Conservation (phyloP, 352 stramenopile species). For the Globisporangium barbulae region DNA sequence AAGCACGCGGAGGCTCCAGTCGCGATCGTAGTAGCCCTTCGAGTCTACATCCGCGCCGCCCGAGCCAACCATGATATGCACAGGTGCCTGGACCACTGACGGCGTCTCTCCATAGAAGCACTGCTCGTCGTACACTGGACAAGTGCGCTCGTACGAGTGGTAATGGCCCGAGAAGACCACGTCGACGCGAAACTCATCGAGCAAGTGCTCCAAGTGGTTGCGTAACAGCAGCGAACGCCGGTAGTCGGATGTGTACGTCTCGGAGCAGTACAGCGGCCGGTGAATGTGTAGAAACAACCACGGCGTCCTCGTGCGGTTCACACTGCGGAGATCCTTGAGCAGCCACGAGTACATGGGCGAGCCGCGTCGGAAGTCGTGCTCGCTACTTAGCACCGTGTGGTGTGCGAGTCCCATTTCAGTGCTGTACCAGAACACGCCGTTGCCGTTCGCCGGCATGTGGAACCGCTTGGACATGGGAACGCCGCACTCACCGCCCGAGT, state of each 20-base stretch:
- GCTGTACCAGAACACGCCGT: constrained; percentile 63
- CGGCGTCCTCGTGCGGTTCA: constrained; percentile 48
- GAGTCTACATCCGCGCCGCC: constrained; percentile 36
- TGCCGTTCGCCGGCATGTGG: constrained; percentile 62
- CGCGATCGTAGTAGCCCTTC: constrained; percentile 27
- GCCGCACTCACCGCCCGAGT: constrained; percentile 84
- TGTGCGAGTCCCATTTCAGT: constrained; percentile 49
- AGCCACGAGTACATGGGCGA: constrained; percentile 53
- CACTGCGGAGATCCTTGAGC: constrained; percentile 38
- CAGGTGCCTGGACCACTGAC: constrained; percentile 34
- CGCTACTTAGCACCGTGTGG: constrained; percentile 46
- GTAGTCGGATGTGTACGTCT: constrained; percentile 36
- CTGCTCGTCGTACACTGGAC: constrained; percentile 45
- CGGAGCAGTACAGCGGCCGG: constrained; percentile 56
- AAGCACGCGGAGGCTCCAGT: constrained; percentile 13
- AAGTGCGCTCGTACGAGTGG: constrained; percentile 64
- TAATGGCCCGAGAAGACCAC: constrained; percentile 59
- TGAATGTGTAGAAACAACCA: constrained; percentile 67
- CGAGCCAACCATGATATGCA: constrained; percentile 56
- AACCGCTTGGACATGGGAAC: constrained; percentile 74
- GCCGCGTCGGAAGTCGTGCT: constrained; percentile 48
- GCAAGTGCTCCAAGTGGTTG: constrained; percentile 39
- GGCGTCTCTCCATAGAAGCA: constrained; percentile 22
- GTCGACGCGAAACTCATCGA: constrained; percentile 51
- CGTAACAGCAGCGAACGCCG: constrained; percentile 38